A percentile compares a stretch with the other conserved stretches of the same genome.
phyloP scores from a whole-genome alignment of 192 early-diverging fungal species.

The Paraglomus occultum region DNA sequence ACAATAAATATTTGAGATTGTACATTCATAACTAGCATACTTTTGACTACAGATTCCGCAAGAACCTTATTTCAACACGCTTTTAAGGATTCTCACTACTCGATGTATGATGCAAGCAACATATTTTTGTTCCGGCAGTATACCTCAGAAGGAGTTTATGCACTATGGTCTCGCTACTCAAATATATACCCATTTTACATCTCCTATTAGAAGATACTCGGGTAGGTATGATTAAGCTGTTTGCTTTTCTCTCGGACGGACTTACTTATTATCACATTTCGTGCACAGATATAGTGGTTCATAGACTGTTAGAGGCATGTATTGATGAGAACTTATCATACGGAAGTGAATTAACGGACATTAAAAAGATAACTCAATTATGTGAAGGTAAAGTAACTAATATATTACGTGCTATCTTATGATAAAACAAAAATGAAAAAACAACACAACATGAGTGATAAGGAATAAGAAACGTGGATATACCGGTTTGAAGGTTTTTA shows the following conservation, averaged over 20 bases:
- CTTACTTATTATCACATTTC: slow-evolving; percentile 17
- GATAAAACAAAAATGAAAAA: slow-evolving; percentile 16
- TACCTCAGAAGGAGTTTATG: slow-evolving; percentile 56
- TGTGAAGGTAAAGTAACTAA: slow-evolving; percentile 61
- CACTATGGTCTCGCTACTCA: slow-evolving; percentile 93
- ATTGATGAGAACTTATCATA: slow-evolving; percentile 47
- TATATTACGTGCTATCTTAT: neutral
- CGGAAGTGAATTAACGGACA: slow-evolving; percentile 79
- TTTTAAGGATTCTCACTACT: slow-evolving; percentile 87
- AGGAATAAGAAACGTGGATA: neutral
- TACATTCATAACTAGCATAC: slow-evolving; percentile 46
- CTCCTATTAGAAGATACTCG: slow-evolving; percentile 98
- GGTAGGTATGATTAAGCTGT: slow-evolving; percentile 34
- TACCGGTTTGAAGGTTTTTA: slow-evolving; percentile 1
- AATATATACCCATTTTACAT: slow-evolving; percentile 99
- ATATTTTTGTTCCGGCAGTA: slow-evolving; percentile 93
- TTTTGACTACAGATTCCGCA: slow-evolving; percentile 53
- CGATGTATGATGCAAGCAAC: slow-evolving; percentile 98
- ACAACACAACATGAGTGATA: no score
- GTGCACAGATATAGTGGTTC: slow-evolving; percentile 82
- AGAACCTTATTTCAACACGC: slow-evolving; percentile 96
- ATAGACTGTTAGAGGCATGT: slow-evolving; percentile 72
- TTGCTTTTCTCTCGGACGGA: neutral
- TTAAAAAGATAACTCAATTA: slow-evolving; percentile 75
- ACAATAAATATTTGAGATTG: neutral